These are phyloP conservation scores for Themeda triandra DNA, from an alignment of 176 grass and related monocot species.

Conservation along the genomic window DNA sequence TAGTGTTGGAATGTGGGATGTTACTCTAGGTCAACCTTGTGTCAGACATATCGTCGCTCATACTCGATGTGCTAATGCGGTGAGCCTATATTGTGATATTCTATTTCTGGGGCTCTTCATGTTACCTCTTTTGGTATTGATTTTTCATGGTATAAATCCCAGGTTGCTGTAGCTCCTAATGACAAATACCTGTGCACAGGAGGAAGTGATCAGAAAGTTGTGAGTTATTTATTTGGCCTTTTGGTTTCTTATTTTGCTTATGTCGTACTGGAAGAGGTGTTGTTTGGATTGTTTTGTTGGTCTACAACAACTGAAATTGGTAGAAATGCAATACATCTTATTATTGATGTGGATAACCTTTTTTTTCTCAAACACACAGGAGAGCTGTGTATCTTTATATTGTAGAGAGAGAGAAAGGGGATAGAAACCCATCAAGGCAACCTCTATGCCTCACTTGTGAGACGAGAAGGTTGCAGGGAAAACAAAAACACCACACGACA, in stretches of 20 bases:
- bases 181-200: conserved; percentile 89
- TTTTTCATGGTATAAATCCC: conserved; percentile 38
- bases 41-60: conserved; percentile 73
- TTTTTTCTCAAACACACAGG: neutral
- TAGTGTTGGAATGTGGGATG: conserved; percentile 93
- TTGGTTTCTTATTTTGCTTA: conserved; percentile 8
- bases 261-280: neutral
- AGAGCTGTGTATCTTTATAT: neutral
- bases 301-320: conserved; percentile 15
- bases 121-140: conserved; percentile 12
- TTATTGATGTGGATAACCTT: neutral
- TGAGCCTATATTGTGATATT: conserved; percentile 48
- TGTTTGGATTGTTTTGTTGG: neutral
- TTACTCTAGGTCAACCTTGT: conserved; percentile 74
- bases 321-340: neutral
- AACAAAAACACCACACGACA: neutral
- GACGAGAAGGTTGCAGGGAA: neutral
- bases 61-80: conserved; percentile 79
- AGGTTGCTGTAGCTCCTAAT: conserved; percentile 82
- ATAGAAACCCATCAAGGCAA: neutral
- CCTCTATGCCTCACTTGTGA: neutral
- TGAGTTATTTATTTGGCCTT: conserved; percentile 49
- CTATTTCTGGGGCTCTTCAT: conserved; percentile 1
- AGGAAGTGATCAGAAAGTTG: conserved; percentile 95
- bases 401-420: neutral